Evolutionary conservation across 2,329 filamentous ascomycete genomes (phyloP).

Genomic region (Cladosporium sp.): DNA sequence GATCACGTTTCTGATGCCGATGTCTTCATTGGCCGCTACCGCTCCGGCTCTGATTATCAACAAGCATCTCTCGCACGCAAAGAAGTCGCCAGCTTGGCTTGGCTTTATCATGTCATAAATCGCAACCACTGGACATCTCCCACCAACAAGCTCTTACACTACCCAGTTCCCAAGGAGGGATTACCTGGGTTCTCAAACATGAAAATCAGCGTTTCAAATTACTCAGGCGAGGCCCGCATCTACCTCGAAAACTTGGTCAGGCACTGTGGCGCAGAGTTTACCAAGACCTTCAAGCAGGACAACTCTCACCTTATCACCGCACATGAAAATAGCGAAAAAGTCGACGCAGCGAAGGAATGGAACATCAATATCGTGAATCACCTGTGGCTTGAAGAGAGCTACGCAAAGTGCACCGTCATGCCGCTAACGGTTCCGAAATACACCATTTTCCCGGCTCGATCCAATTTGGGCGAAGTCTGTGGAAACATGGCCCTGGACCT

Average conservation of each 20-base stretch:
- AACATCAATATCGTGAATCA: conserved; percentile 86
- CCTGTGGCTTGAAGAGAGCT: conserved; percentile 95
- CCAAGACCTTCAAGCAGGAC: conserved; percentile 89
- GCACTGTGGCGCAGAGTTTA: conserved; percentile 81
- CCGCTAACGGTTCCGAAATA: conserved; percentile 70
- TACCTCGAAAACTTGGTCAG: conserved; percentile 90
- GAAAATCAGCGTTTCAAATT: conserved; percentile 89
- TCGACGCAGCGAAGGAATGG: conserved; percentile 87
- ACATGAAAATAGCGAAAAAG: conserved; percentile 86
- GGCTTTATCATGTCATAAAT: conserved; percentile 89
- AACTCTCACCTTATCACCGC: conserved; percentile 96
- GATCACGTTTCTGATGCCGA: conserved; percentile 64
- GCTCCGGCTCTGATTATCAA: conserved; percentile 74
- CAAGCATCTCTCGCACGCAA: conserved; percentile 71
- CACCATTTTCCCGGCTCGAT: conserved; percentile 78
- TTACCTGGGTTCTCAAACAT: conserved; percentile 73
- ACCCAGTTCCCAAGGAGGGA: conserved; percentile 72
- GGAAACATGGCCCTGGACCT: conserved; percentile 82
- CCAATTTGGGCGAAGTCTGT: conserved; percentile 88
- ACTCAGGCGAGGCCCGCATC: conserved; percentile 85
- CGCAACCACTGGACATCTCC: conserved; percentile 86
- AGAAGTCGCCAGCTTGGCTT: conserved; percentile 85
- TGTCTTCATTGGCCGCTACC: conserved; percentile 82
- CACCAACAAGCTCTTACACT: conserved; percentile 76
- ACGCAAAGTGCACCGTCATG: conserved; percentile 77